Conservation (phyloP, 805 yeast species). For the Yamadazyma sp. region DNA sequence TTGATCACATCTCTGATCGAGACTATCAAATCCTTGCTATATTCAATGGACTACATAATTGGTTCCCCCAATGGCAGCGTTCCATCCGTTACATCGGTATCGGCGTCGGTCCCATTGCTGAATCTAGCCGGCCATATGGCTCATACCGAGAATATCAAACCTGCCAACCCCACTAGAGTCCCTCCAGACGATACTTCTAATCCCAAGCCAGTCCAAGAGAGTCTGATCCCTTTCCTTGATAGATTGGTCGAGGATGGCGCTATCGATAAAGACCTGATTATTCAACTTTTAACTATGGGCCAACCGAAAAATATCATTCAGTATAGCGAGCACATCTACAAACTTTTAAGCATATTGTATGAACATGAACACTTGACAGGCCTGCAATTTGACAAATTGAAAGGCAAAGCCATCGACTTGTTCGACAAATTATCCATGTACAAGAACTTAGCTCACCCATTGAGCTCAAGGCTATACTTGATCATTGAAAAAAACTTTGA, state of each 20-base stretch:
- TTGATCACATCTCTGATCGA: too few relatives aligned
- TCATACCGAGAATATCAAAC: too few relatives aligned
- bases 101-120: too few relatives aligned
- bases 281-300: slow-evolving; percentile 23
- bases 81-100: too few relatives aligned
- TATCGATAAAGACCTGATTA: slow-evolving; percentile 18
- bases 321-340: slow-evolving; percentile 38
- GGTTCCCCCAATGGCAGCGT: neutral
- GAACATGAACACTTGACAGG: slow-evolving; percentile 12
- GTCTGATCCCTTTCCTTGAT: slow-evolving; percentile 10
- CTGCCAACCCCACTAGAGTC: too few relatives aligned
- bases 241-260: slow-evolving; percentile 22
- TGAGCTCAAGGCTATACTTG: slow-evolving; percentile 30
- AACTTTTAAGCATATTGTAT: slow-evolving; percentile 24
- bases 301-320: slow-evolving; percentile 33
- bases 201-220: too few relatives aligned
- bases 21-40: too few relatives aligned
- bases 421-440: slow-evolving; percentile 25
- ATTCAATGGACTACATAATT: neutral
- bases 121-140: too few relatives aligned
- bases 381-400: slow-evolving; percentile 20
- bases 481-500: slow-evolving; percentile 41
- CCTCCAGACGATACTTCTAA: too few relatives aligned
- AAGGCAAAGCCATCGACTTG: slow-evolving; percentile 24
- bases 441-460: slow-evolving; percentile 25